Evolutionary conservation across 1,284 basidiomycete genomes (phyloP), one percentile per base, ranked within the genome.

Genomic region (Marasmius sp.): DNA sequence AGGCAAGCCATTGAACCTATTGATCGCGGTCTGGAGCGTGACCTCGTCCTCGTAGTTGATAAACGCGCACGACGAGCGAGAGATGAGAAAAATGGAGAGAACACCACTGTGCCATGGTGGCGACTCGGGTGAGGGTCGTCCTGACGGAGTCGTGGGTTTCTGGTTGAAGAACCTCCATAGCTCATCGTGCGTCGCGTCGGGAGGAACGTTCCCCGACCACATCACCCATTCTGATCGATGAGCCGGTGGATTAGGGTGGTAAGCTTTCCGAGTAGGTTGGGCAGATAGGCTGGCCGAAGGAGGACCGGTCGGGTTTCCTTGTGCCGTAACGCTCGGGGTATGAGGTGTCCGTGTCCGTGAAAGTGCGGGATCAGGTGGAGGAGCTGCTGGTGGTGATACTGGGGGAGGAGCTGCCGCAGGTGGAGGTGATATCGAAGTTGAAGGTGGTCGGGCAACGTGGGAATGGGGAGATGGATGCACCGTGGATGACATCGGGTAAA

Each of bases 171-270:
- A 95, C 3, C 81, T 79, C 91, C 91, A 94, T 2, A 98, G 81
- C 73, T 98, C 96, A 68, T 95, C 90, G 64, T 95, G 86, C 0
- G 88, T 89, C 6, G 94, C 88, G 69, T 97, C 93, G 11, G 83
- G 82, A 0, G 94, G 92, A 4, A 96, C 89, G 68, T 96, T 97
- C 10, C 94, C 94, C 16, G 87, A 87, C 97, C 96, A 98, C 92
- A 97, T 94, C 2, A 97, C 95, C 91, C 90, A 96, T 65, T 95
- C 93, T 20, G 93, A 94, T 11, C 94, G 85, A 55, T 91, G 82
- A 7, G 85, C 76, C 12, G 88, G 87, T 1, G 87, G 84, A 63
- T 85, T 87, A 0, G 89, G 87, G 63, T 89, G 89, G 67, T 87
- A 83, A 12, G 78, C 65, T 11, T 78, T 78, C 38, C 84, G 81